Base-by-base conservation (phyloP, 768 basidiomycete species). In the Suillus decipiens region DNA sequence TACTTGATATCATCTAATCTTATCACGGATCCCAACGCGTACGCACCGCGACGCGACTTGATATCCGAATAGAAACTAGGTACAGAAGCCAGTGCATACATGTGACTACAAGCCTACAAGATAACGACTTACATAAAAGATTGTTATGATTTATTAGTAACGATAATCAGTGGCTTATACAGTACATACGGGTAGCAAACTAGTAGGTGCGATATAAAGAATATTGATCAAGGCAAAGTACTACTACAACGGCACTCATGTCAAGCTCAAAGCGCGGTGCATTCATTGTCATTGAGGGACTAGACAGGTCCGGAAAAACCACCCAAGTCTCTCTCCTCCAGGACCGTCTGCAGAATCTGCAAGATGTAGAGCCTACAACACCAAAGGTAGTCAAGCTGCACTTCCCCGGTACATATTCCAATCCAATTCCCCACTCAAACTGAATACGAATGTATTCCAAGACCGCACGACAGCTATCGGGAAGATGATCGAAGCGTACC, bases 291-390 rank as follows among this genome's bases (percentile, higher is more conserved):
- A 82, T 98, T 58, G 96, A 98, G 76, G 97, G 96, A 15, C 86
- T 99, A n/a, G 96, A 99, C 73, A 82, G 92, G 64, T 95, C 93
- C 0, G 97, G 97, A 17, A 99, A 99, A 74, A 92, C 90, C 37
- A 99, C 95, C 0, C 96, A 98, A 72, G 87, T 88, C 0, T 77
- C 82, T 0, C 76, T 79, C 19, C 85, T 97, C 36, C 79, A 84
- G 45, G 72, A 81, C 0, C 81, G 81, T 51, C 79, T 96, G 51
- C 76, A 84, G 59, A 66, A 70, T 47, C 66, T 28, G 5, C n/a
- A 42, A 19, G 58, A 60, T 31, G 42, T 57, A n/a, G 8, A 34
- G n/a, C 3, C 24, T 36, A 8, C 70, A 5, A 62, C 51, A 8
- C 56, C 51, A 61, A 67, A 61, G 34, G 87, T 86, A 15, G 79